Percentiles rank a stretch among this genome's conserved stretches.
These are phyloP conservation scores for Hypoxylon sp. DNA, from an alignment of 2,329 filamentous ascomycete genomes.

Conservation along the genomic window DNA sequence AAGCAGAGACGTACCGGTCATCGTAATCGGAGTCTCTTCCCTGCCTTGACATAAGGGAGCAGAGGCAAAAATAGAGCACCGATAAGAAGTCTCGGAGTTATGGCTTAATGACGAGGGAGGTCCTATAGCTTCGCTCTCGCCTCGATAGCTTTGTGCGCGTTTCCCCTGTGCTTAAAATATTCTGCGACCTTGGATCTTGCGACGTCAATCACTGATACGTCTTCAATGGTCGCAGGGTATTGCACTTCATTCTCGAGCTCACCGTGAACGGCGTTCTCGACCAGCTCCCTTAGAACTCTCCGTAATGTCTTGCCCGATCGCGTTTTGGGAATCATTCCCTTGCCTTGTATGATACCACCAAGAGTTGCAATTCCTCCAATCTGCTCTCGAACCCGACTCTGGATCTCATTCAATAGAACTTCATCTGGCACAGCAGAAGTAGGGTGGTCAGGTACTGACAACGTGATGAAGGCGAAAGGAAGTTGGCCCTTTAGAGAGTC, in stretches of 20 bases:
- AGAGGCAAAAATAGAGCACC: conserved; percentile 21
- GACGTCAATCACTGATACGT: conserved; percentile 79
- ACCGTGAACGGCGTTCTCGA: conserved; percentile 84
- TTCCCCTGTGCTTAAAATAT: conserved; percentile 76
- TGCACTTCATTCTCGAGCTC: conserved; percentile 80
- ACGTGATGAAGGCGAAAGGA: conserved; percentile 87
- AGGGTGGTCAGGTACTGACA: conserved; percentile 64
- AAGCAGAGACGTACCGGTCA: neutral
- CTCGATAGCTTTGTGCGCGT: conserved; percentile 62
- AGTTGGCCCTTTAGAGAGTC: conserved; percentile 90
- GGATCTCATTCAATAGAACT: conserved; percentile 72
- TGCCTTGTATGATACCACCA: conserved; percentile 87
- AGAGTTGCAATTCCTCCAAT: conserved; percentile 90
- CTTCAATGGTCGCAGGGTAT: conserved; percentile 89
- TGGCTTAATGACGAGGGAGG: neutral
- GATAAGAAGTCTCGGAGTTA: neutral
- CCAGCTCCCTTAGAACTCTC: conserved; percentile 83
- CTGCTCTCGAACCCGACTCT: conserved; percentile 79
- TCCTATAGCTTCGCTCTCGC: conserved; percentile 65
- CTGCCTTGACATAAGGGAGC: neutral
- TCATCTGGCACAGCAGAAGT: conserved; percentile 65
- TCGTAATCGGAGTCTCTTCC: conserved; percentile 9
- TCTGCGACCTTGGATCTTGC: conserved; percentile 79
- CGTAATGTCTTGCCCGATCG: conserved; percentile 91
- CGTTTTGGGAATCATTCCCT: conserved; percentile 92